phyloP scores from a whole-genome alignment of 305 asterid species.

The Fraxinus velutina region DNA sequence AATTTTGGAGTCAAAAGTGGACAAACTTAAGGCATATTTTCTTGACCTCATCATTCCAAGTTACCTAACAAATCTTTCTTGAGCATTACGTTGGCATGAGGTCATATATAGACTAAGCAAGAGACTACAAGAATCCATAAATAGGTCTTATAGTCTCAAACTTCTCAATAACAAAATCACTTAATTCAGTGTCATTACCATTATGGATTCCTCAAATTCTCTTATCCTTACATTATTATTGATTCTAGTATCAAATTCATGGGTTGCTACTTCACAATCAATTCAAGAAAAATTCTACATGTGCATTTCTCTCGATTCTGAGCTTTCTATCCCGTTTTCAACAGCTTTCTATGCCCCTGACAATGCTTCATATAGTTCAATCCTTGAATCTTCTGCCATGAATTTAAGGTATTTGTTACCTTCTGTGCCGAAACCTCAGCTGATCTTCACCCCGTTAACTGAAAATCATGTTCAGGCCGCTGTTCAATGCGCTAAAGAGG shows the following conservation, averaged over 20 bases:
- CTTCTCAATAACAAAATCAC: constrained; percentile 23
- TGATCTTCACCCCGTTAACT: constrained; percentile 59
- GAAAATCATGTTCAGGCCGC: constrained; percentile 69
- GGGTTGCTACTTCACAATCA: constrained; percentile 33
- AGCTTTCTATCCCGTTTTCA: constrained; percentile 58
- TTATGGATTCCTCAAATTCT: constrained; percentile 34
- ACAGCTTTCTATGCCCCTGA: constrained; percentile 55
- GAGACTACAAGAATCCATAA: constrained; percentile 23
- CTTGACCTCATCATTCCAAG: constrained; percentile 20
- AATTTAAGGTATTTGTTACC: constrained; percentile 53
- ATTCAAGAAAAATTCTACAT: constrained; percentile 44
- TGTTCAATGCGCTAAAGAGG: constrained; percentile 48
- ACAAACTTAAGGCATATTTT: constrained; percentile 18
- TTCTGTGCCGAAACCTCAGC: constrained; percentile 55
- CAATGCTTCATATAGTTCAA: constrained; percentile 46
- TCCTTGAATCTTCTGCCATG: constrained; percentile 60
- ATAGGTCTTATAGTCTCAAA: constrained; percentile 27
- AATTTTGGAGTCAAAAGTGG: constrained; percentile 17
- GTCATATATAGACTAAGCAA: constrained; percentile 21
- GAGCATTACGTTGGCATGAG: constrained; percentile 18
- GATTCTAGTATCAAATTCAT: constrained; percentile 22
- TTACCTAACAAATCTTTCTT: constrained; percentile 11
- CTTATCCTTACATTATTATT: constrained; percentile 26
- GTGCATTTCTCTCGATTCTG: constrained; percentile 65
- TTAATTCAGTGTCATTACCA: constrained; percentile 23